These are phyloP conservation scores for Phascolomyces articulosus DNA, from an alignment of 371 early-diverging fungal species.

Conservation along the genomic window DNA sequence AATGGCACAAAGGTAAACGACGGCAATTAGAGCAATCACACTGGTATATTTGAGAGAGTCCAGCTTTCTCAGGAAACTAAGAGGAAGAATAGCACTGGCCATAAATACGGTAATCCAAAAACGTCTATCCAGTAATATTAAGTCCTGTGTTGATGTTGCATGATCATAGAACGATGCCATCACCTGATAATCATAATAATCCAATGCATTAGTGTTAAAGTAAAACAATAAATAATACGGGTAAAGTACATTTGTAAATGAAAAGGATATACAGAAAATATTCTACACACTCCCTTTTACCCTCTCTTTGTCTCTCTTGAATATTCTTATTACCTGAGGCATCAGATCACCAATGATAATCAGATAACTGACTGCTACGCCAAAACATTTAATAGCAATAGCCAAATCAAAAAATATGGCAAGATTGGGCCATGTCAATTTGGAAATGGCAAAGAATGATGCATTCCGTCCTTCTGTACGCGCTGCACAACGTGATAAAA, in stretches of 20 bases:
- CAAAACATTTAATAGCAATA: constrained; percentile 99
- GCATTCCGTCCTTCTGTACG: constrained; percentile 76
- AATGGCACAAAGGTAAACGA: constrained; percentile 87
- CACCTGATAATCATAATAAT: constrained; percentile 30
- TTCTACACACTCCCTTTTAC: no score
- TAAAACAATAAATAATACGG: no score
- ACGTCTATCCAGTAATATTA: constrained; percentile 56
- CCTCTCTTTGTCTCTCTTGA: no score
- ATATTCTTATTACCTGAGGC: constrained; percentile 83
- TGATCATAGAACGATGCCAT: constrained; percentile 33
- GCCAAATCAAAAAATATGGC: constrained; percentile 94
- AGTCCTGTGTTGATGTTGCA: constrained; percentile 15
- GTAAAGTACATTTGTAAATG: no score
- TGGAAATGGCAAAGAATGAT: constrained; percentile 89
- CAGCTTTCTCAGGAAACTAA: constrained; percentile 83
- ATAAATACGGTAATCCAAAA: constrained; percentile 91
- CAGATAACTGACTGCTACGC: constrained; percentile 98
- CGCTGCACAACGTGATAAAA: constrained; percentile 78
- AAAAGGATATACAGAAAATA: no score
- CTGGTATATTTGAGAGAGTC: constrained; percentile 97
- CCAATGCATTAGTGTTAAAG: no score
- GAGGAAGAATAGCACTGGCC: constrained; percentile 68
- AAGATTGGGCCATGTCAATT: constrained; percentile 90
- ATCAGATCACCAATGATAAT: constrained; percentile 96
- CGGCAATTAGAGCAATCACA: constrained; percentile 87